Evolutionary conservation across 106 monocot species (phyloP), one percentile per base, ranked within the genome.

Genomic region (Platanthera zijinensis): DNA sequence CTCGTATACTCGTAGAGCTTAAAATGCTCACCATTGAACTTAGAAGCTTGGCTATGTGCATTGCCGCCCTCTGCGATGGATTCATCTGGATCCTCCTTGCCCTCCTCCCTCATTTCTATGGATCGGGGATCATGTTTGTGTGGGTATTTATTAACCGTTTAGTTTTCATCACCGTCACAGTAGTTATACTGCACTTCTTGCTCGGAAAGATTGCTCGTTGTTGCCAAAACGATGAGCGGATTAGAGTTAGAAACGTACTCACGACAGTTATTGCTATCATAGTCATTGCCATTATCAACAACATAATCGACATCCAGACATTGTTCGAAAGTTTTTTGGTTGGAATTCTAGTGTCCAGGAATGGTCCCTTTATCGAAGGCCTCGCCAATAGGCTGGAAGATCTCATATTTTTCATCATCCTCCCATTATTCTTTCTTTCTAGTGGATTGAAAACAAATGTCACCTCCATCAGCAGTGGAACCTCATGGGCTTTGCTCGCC

Each of bases 241-340:
- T 86, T 3, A 30, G 74, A 18, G 83, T 80, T 62, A 51, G 74
- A 10, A 80, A 83, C 18, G 77, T 86, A 54, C 73, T 76, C 68
- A 69, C 61, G 14, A 80, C 73, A 21, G 59, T 80, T 0, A 74
- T 73, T 5, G 30, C 67, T 48, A 83, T 86, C 22, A 18, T 86
- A 21, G 73, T 77, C 8, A 73, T 76, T 45, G 79, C 57, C 1
- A 73, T 83, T 54, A 30, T 74, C 17, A 79, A 77, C 0, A 82
- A 80, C 47, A 48, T 51, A 12, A 73, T 86, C 0, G 86, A 82
- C 6, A 80, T 86, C 48, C 82, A 82, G 50, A 80, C 86, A 3
- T 66, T 83, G 15, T 86, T 86, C 22, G 86, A 82, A 11, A 82
- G 79, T n/a, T 86, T 86, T 69, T 57, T 77, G n/a, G 3, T 83